These are phyloP conservation scores for Hypomyces perniciosus DNA, from an alignment of 2,329 filamentous ascomycete species.

Conservation along the genomic window DNA sequence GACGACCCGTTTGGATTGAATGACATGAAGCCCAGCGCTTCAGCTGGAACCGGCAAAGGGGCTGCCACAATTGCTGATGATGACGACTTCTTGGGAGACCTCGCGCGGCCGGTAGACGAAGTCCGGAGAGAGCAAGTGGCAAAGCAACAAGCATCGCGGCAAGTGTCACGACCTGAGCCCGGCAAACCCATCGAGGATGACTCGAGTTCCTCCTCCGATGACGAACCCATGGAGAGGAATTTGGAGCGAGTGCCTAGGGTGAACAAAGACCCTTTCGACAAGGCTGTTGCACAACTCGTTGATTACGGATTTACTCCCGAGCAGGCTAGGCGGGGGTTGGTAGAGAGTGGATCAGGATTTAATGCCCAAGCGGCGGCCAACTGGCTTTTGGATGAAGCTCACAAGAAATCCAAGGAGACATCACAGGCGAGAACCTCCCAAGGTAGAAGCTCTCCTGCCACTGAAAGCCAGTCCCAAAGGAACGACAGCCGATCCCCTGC, in stretches of 20 bases:
- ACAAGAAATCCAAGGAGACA: constrained; percentile 73
- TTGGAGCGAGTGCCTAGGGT: constrained; percentile 19
- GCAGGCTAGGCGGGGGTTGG: constrained; percentile 73
- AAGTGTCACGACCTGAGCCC: constrained; percentile 39
- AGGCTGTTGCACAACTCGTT: constrained; percentile 78
- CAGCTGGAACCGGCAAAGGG: constrained; percentile 17
- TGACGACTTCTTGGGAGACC: constrained; percentile 60
- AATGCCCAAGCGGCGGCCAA: constrained; percentile 84
- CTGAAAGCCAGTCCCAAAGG: constrained; percentile 21
- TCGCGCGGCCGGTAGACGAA: constrained; percentile 60
- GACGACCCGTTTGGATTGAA: constrained; percentile 85
- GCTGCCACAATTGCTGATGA: constrained; percentile 41
- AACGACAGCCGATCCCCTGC: constrained; percentile 52
- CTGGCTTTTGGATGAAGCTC: constrained; percentile 86
- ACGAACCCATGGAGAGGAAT: constrained; percentile 18
- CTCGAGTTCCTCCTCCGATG: constrained; percentile 42
- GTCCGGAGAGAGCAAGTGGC: constrained; percentile 44
- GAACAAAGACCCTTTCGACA: constrained; percentile 52
- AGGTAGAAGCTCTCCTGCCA: constrained; percentile 25
- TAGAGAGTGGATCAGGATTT: constrained; percentile 69
- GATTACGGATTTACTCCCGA: constrained; percentile 92
- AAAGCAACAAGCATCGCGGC: constrained; percentile 19
- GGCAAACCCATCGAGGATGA: constrained; percentile 52
- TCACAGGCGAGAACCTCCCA: constrained; percentile 45
- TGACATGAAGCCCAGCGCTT: constrained; percentile 45